Percentiles rank a stretch among this genome's conserved stretches.
These are phyloP conservation scores for Pichia kluyveri DNA, from an alignment of 805 yeast species.

Conservation along the genomic window DNA sequence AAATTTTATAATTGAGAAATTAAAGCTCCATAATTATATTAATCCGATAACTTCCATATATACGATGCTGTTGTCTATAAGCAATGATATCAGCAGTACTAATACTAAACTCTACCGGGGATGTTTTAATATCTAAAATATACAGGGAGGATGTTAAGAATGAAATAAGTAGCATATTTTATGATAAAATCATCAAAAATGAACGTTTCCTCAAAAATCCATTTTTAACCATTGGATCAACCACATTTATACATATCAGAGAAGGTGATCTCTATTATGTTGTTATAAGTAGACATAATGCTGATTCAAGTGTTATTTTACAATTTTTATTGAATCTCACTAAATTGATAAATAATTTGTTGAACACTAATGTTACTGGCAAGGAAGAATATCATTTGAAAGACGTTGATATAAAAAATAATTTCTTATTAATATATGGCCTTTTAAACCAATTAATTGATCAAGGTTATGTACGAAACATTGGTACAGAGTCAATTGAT, in stretches of 20 bases:
- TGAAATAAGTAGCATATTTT: slow-evolving; percentile 76
- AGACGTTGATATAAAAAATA: slow-evolving; percentile 35
- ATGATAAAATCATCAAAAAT: slow-evolving; percentile 76
- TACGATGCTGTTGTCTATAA: neutral
- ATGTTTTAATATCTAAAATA: slow-evolving; percentile 65
- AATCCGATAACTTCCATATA: too few species aligned
- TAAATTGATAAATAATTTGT: slow-evolving; percentile 35
- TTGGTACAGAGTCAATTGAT: neutral
- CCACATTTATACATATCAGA: slow-evolving; percentile 76
- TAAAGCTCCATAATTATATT: too few species aligned
- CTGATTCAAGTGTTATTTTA: slow-evolving; percentile 70
- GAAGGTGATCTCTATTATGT: slow-evolving; percentile 64
- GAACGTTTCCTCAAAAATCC: slow-evolving; percentile 49
- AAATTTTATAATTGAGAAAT: too few species aligned
- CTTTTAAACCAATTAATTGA: slow-evolving; percentile 68
- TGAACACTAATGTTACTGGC: slow-evolving; percentile 7
- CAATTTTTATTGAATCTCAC: slow-evolving; percentile 68
- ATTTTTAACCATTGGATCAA: slow-evolving; percentile 79
- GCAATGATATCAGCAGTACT: slow-evolving; percentile 78
- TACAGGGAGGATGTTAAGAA: slow-evolving; percentile 70
- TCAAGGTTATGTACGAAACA: slow-evolving; percentile 60
- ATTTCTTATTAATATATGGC: slow-evolving; percentile 66
- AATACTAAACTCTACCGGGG: slow-evolving; percentile 73
- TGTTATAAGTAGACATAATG: slow-evolving; percentile 83
- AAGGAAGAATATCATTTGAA: slow-evolving; percentile 11